Evolutionary conservation across 441 rosid species (phyloP).

Genomic region (Codiaeum variegatum): DNA sequence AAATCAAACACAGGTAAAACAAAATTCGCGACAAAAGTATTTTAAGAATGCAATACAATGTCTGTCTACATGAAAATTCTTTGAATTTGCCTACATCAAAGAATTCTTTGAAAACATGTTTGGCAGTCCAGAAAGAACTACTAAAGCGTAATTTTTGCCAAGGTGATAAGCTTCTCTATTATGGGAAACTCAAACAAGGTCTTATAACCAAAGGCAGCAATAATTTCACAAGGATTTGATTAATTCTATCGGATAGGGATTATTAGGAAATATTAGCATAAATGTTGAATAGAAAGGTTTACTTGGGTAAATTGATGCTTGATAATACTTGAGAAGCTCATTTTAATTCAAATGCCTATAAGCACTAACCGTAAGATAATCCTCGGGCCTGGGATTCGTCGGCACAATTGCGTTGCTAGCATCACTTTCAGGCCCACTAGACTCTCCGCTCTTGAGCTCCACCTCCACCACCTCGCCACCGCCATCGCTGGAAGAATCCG

Average conservation of each 20-base stretch:
- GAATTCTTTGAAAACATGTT: background rate
- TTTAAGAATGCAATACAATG: background rate
- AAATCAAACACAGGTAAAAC: background rate
- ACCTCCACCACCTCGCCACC: constrained; percentile 33
- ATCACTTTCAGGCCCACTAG: constrained; percentile 41
- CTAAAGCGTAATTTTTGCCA: constrained; percentile 3
- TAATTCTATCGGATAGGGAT: background rate
- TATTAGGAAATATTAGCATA: background rate
- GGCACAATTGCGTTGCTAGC: constrained; percentile 74
- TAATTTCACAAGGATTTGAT: background rate
- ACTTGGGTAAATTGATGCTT: background rate
- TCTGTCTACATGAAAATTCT: background rate
- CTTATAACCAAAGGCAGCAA: background rate
- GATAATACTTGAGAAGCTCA: background rate
- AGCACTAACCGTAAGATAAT: constrained; percentile 74
- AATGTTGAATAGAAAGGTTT: background rate
- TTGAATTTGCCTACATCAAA: background rate
- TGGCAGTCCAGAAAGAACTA: background rate
- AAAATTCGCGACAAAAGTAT: background rate
- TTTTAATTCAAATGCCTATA: background rate
- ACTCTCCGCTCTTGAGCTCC: constrained; percentile 44
- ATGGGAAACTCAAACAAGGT: background rate
- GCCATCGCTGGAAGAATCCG: constrained; percentile 40
- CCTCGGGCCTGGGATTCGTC: constrained; percentile 73
- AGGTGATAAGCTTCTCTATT: background rate